These are phyloP conservation scores for Ceratocystiopsis sp. DNA, from an alignment of 2,329 filamentous ascomycete species.

Conservation along the genomic window DNA sequence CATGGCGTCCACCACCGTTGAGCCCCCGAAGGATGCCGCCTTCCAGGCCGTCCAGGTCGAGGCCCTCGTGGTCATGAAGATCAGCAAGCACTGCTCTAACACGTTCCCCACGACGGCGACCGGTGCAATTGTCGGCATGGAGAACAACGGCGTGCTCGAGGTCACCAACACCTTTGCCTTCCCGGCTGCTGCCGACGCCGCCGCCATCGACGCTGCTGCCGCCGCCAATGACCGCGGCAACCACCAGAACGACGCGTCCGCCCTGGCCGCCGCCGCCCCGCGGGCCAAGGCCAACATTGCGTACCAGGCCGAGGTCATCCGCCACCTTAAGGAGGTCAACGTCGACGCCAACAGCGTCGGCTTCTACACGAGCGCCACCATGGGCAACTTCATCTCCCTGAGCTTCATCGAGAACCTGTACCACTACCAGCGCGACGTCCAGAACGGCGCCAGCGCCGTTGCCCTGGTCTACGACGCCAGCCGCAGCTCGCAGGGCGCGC, in stretches of 20 bases:
- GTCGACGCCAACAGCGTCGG: conserved; percentile 95
- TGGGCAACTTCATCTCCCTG: conserved; percentile 95
- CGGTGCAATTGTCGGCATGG: conserved; percentile 86
- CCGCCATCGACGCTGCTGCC: conserved; percentile 24
- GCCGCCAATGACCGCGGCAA: conserved; percentile 6
- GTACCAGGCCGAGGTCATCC: conserved; percentile 96
- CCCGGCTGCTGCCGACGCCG: conserved; percentile 59
- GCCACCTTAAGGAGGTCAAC: conserved; percentile 90
- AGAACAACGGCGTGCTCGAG: conserved; percentile 63
- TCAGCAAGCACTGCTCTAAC: conserved; percentile 86
- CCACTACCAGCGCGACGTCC: conserved; percentile 93
- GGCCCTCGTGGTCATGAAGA: conserved; percentile 93
- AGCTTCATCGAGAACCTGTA: conserved; percentile 96
- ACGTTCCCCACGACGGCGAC: conserved; percentile 80
- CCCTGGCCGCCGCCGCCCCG: conserved; percentile 71
- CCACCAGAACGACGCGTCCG: conserved; percentile 59
- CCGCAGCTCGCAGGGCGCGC: conserved; percentile 78
- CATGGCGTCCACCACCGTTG: too few species aligned
- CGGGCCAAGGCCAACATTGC: conserved; percentile 75
- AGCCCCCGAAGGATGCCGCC: conserved; percentile 41
- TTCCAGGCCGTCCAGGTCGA: conserved; percentile 85
- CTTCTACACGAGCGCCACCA: conserved; percentile 96
- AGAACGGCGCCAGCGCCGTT: conserved; percentile 71
- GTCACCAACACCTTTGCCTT: conserved; percentile 93
- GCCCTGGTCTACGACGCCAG: conserved; percentile 90